Conservation (phyloP, 2,329 filamentous ascomycete genomes). For the Colletotrichum echinochloae region DNA sequence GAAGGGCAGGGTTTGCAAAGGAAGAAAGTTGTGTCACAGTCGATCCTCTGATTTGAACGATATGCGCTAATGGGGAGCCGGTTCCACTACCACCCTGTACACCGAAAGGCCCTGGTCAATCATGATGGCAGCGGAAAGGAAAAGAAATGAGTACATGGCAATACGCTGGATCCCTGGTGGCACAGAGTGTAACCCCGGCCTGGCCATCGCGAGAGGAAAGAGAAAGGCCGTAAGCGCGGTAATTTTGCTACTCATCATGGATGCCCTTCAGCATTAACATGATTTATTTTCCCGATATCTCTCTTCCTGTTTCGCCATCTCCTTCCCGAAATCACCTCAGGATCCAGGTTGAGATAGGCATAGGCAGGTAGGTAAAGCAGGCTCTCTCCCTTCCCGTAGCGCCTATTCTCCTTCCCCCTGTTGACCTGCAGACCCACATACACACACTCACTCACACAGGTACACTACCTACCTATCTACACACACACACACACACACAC, state of each 20-base stretch:
- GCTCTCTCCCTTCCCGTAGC: background rate
- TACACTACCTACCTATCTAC: background rate
- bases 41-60: constrained; percentile 28
- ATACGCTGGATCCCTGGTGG: background rate
- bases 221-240: constrained; percentile 20
- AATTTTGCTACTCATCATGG: constrained; percentile 34
- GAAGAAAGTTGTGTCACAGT: constrained; percentile 6
- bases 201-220: background rate
- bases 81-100: background rate
- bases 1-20: constrained; percentile 30
- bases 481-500: background rate
- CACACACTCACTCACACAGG: no score
- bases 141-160: background rate
- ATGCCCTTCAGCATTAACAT: constrained; percentile 23
- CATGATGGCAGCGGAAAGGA: background rate
- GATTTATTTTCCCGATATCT: constrained; percentile 32
- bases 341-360: background rate
- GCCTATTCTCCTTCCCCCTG: background rate
- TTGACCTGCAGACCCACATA: background rate
- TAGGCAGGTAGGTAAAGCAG: background rate
- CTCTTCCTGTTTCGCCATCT: constrained; percentile 15
- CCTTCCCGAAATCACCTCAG: background rate
- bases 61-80: constrained; percentile 15
- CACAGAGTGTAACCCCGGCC: background rate
- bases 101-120: constrained; percentile 13